Conservation (phyloP, 2,329 filamentous ascomycete species). For the Truncatella angustata region DNA sequence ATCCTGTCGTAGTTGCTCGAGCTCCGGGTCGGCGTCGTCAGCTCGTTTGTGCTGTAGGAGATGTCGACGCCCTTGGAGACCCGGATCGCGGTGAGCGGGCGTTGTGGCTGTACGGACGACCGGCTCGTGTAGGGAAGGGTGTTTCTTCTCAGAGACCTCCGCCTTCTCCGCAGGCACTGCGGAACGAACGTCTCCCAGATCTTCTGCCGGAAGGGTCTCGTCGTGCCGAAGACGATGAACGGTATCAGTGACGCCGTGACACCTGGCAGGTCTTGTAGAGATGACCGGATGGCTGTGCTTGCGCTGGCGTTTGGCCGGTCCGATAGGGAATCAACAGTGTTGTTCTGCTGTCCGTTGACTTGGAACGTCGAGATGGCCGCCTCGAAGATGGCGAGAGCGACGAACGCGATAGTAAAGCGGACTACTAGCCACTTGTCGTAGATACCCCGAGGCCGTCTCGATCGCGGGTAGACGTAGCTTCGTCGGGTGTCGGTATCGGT, state of each 20-base stretch:
- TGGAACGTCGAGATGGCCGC: slow-evolving; percentile 22
- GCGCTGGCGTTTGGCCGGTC: slow-evolving; percentile 31
- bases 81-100: not conserved
- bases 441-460: slow-evolving; percentile 25
- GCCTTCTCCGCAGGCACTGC: slow-evolving; percentile 14
- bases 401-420: slow-evolving; percentile 43
- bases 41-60: slow-evolving; percentile 2
- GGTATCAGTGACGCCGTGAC: slow-evolving; percentile 32
- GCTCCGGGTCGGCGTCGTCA: not conserved
- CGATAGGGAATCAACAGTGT: slow-evolving; percentile 22
- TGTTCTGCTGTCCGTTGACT: slow-evolving; percentile 27
- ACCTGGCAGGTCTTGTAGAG: slow-evolving; percentile 36
- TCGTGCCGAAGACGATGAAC: slow-evolving; percentile 41
- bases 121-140: not conserved
- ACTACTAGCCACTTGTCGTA: slow-evolving; percentile 45
- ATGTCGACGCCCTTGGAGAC: slow-evolving; percentile 5
- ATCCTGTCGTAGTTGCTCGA: not conserved
- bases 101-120: slow-evolving; percentile 2
- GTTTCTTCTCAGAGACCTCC: not conserved
- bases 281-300: slow-evolving; percentile 26
- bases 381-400: slow-evolving; percentile 36
- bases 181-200: slow-evolving; percentile 22
- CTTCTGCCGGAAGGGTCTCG: slow-evolving; percentile 31
- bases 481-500: slow-evolving; percentile 4
- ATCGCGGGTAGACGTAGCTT: slow-evolving; percentile 7